A percentile compares a stretch with the other conserved stretches of the same genome.
These are phyloP conservation scores for Crotalaria pallida DNA, from an alignment of 306 rosid species.

Conservation along the genomic window DNA sequence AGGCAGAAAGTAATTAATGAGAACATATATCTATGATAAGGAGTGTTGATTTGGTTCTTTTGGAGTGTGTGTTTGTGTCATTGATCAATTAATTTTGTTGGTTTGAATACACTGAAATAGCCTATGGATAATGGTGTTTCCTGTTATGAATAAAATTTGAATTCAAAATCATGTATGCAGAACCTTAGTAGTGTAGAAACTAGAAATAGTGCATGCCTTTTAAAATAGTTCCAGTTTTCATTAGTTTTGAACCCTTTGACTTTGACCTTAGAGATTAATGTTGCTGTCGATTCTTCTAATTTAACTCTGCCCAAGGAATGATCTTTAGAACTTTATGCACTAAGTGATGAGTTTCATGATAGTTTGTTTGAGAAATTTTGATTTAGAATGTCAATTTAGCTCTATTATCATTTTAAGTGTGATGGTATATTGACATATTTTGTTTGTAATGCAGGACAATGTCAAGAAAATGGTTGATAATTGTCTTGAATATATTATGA, in stretches of 20 bases:
- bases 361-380: neutral
- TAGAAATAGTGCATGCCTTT: neutral
- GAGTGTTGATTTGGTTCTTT: slow-evolving; percentile 2
- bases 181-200: neutral
- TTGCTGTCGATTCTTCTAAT: neutral
- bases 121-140: neutral
- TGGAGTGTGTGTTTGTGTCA: neutral
- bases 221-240: neutral
- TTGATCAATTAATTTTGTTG: neutral
- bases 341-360: neutral
- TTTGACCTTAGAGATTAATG: slow-evolving; percentile 4
- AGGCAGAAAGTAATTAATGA: neutral
- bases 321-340: neutral
- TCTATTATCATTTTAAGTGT: neutral
- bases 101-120: neutral
- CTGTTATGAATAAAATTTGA: neutral
- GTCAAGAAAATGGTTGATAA: slow-evolving; percentile 46
- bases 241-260: neutral
- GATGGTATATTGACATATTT: slow-evolving; percentile 15
- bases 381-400: neutral
- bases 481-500: slow-evolving; percentile 63
- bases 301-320: neutral
- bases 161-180: neutral
- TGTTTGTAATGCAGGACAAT: slow-evolving; percentile 54
- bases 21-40: slow-evolving; percentile 13